Percentiles rank a stretch among this genome's conserved stretches.
These are phyloP conservation scores for Suillus placidus DNA, from an alignment of 768 basidiomycete genomes.

Conservation along the genomic window DNA sequence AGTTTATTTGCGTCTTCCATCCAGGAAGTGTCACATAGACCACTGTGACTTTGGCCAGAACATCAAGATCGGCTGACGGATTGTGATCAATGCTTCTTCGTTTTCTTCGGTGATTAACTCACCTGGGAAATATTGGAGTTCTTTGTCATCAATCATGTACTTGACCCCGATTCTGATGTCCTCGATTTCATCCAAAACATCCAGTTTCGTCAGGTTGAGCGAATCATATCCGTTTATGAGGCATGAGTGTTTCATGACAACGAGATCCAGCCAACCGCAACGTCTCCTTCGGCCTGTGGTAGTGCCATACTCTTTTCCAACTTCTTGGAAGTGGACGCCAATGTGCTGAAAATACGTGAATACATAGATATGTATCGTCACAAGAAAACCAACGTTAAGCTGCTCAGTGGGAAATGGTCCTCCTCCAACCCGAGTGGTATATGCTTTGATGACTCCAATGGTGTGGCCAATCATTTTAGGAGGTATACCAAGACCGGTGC, in stretches of 20 bases:
- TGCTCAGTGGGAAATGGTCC: conserved; percentile 98
- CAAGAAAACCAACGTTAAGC: conserved; percentile 63
- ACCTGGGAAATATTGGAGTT: conserved; percentile 89
- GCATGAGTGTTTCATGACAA: conserved; percentile 90
- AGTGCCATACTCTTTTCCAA: conserved; percentile 88
- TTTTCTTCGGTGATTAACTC: conserved; percentile 23
- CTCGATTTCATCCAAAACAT: conserved; percentile 80
- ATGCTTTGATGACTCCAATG: conserved; percentile 96
- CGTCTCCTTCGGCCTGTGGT: conserved; percentile 93
- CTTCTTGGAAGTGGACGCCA: conserved; percentile 89
- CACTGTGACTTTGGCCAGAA: conserved; percentile 79
- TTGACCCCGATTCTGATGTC: conserved; percentile 89
- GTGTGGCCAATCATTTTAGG: conserved; percentile 84
- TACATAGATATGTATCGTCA: not conserved
- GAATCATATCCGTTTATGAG: conserved; percentile 95
- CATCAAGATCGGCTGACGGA: conserved; percentile 76
- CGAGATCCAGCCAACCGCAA: conserved; percentile 97
- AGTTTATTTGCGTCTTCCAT: conserved; percentile 81
- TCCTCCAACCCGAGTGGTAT: conserved; percentile 97
- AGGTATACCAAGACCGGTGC: conserved; percentile 96
- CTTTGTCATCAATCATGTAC: conserved; percentile 77
- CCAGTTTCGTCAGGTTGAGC: conserved; percentile 95
- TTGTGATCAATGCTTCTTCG: not conserved
- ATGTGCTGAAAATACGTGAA: conserved; percentile 52
- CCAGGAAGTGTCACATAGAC: conserved; percentile 89